phyloP scores from a whole-genome alignment of 2,329 filamentous ascomycete genomes.

The Orbilia javanica region DNA sequence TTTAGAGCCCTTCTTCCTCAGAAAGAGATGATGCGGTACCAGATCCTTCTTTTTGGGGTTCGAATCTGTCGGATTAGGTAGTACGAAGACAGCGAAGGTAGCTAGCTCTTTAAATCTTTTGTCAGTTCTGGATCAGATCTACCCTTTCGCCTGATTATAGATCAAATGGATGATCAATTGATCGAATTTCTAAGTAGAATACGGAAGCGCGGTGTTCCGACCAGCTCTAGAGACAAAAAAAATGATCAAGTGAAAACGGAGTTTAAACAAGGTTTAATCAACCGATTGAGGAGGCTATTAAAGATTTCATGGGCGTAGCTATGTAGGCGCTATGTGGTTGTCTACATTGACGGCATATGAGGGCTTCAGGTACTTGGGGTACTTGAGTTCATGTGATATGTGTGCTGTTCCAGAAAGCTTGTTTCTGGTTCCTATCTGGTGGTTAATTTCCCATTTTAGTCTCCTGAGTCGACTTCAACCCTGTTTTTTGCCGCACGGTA shows the following conservation, averaged over 20 bases:
- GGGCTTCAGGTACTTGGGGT: no score
- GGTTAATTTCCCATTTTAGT: background rate
- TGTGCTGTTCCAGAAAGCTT: background rate
- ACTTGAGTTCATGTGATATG: no score
- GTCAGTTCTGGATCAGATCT: conserved; percentile 6
- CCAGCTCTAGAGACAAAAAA: no score
- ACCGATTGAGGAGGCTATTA: background rate
- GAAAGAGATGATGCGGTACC: background rate
- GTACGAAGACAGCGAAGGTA: conserved; percentile 3
- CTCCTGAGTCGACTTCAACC: background rate
- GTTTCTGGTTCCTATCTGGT: background rate
- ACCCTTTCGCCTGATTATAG: background rate
- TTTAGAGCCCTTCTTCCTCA: background rate
- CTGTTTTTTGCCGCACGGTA: background rate
- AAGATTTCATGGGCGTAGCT: no score
- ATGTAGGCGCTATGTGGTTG: background rate
- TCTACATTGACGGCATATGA: background rate
- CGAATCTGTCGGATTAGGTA: background rate
- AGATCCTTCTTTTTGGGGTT: background rate
- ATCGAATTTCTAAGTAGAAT: background rate
- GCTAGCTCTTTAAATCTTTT: no score
- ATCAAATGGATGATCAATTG: background rate
- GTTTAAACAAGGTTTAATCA: background rate
- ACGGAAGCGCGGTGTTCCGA: background rate
- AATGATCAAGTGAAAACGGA: background rate